Evolutionary conservation across 441 rosid species (phyloP), one percentile per base, ranked within the genome.

Genomic region (Populus trichocarpa): DNA sequence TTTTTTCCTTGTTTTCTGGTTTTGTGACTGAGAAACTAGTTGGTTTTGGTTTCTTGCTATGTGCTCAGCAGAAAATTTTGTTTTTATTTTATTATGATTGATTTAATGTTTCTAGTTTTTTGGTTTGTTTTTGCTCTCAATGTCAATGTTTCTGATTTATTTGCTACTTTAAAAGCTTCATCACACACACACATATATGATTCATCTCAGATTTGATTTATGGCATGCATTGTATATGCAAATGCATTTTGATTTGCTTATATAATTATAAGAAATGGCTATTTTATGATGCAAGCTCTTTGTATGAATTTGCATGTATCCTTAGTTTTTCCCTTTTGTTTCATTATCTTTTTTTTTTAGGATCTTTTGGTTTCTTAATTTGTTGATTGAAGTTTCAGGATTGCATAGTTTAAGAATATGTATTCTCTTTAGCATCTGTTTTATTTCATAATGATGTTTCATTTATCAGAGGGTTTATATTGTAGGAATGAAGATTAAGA

Each of bases 401-500:
- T 74, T 79, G 16, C 23, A 25, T 57, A 42, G 67, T 42, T 36
- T 33, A 30, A 59, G 4, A 36, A 6, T 33, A 16, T 59, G 18
- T 20, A 3, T 75, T 6, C 13, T 57, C 25, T 64, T 79, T 23
- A 57, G 13, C 20, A 0, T 30, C 36, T 68, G 36, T 26, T 46
- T 81, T 16, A 6, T 18, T 80, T 32, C 68, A 35, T 36, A 10
- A 2, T 70, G 26, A 42, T 66, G 67, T 40, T 75, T 71, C 74
- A 67, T 40, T 81, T 46, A 72, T 28, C 23, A 18, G 69, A 53
- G 20, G 78, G 0, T 84, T 78, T 73, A 28, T 69, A 8, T 40
- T 67, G 97, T 32, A 26, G 69, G 99, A 71, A 93, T 93, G 98
- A 96, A 96, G 87, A 96, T 96, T 83, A 96, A 96, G 91, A 93